These are phyloP conservation scores for Phoma sp. DNA, from an alignment of 2,329 filamentous ascomycete genomes.

Conservation along the genomic window DNA sequence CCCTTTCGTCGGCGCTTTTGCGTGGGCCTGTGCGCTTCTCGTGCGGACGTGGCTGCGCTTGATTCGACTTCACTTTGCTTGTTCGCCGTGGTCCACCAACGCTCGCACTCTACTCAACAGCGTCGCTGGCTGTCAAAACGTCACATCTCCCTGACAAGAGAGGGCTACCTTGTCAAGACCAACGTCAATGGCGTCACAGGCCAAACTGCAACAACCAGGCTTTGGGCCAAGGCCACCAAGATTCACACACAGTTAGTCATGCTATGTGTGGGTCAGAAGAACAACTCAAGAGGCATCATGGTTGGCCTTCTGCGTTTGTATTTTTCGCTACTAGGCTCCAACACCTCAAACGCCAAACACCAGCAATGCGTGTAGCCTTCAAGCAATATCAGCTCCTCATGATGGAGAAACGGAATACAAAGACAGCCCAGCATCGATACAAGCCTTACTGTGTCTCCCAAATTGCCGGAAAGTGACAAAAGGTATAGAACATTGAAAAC, in stretches of 20 bases:
- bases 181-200: background rate
- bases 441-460: background rate
- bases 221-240: background rate
- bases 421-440: background rate
- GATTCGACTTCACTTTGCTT: slow-evolving; percentile 13
- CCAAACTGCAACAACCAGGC: background rate
- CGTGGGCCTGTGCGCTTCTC: slow-evolving; percentile 1
- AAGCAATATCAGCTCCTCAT: background rate
- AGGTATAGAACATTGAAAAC: no score
- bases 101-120: background rate
- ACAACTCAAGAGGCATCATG: background rate
- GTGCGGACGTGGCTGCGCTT: slow-evolving; percentile 4
- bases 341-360: background rate
- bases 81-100: background rate
- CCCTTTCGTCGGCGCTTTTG: background rate
- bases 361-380: background rate
- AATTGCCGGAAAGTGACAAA: background rate
- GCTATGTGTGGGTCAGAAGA: background rate
- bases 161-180: slow-evolving; percentile 2
- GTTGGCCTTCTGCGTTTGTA: background rate
- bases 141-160: background rate
- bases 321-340: background rate
- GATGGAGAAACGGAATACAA: background rate
- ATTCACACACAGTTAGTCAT: background rate
- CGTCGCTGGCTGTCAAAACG: background rate